Percentiles rank a stretch among this genome's conserved stretches.
Evolutionary conservation across 164 flowering plant genomes (phyloP).

Genomic region (Santalum album): DNA sequence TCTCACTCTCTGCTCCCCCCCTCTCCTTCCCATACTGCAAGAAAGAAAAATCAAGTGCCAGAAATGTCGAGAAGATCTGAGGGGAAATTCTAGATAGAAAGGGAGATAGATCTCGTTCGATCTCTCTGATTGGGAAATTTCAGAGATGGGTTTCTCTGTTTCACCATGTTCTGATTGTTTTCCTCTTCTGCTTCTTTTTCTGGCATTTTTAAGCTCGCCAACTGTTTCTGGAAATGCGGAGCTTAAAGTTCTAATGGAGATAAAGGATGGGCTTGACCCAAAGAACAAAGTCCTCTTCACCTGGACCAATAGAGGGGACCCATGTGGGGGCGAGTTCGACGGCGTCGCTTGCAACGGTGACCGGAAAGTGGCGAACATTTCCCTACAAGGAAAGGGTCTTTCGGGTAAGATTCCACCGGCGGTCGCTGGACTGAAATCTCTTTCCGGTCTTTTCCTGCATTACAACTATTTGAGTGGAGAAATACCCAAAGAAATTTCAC

Average conservation of each 20-base stretch:
- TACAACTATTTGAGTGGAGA: conserved; percentile 49
- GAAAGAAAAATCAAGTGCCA: too few relatives aligned
- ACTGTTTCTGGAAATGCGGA: conserved; percentile 25
- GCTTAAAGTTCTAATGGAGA: conserved; percentile 50
- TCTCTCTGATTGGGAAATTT: too few relatives aligned
- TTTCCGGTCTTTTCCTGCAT: conserved; percentile 62
- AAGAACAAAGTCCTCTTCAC: conserved; percentile 32
- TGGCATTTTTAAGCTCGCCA: not conserved
- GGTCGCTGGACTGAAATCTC: conserved; percentile 36
- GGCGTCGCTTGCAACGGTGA: conserved; percentile 62
- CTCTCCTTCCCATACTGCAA: too few relatives aligned
- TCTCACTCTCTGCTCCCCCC: too few relatives aligned
- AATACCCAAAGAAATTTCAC: conserved; percentile 43
- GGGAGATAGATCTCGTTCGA: too few relatives aligned
- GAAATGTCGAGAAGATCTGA: too few relatives aligned
- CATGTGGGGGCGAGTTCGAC: conserved; percentile 39
- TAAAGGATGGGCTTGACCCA: conserved; percentile 54
- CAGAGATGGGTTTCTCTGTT: conserved; percentile 1
- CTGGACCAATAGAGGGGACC: conserved; percentile 45
- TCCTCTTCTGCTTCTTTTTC: not conserved
- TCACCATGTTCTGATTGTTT: not conserved
- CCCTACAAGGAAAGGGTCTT: conserved; percentile 49
- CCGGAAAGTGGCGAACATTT: conserved; percentile 53
- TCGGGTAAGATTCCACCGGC: conserved; percentile 45
- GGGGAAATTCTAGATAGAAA: too few relatives aligned